A percentile compares a stretch with the other conserved stretches of the same genome.
These are phyloP conservation scores for Paraphoma sp. DNA, from an alignment of 2,329 filamentous ascomycete genomes.

Conservation along the genomic window DNA sequence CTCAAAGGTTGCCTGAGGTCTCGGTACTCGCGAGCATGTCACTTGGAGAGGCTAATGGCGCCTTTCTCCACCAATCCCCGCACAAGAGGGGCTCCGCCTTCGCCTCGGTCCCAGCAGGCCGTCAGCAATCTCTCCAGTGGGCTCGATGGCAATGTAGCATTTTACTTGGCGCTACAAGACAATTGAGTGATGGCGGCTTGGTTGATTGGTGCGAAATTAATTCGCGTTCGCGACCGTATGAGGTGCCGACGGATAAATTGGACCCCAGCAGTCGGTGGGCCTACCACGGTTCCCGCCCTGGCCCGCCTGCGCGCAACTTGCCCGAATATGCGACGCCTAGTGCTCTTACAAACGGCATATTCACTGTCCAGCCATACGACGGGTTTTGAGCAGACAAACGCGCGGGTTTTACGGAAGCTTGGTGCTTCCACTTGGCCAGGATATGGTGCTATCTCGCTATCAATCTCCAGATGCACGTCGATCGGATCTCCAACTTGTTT, in stretches of 20 bases:
- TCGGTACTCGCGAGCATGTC: neutral
- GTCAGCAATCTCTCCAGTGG: constrained; percentile 30
- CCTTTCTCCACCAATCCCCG: constrained; percentile 42
- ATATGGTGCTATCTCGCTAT: constrained; percentile 43
- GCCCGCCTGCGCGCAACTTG: constrained; percentile 32
- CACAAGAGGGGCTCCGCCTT: constrained; percentile 1
- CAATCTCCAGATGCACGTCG: constrained; percentile 39
- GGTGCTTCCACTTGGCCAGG: constrained; percentile 35
- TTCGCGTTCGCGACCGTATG: constrained; percentile 13
- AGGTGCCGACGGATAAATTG: constrained; percentile 40
- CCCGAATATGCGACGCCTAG: constrained; percentile 34
- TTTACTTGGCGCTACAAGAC: constrained; percentile 23
- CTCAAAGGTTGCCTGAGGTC: neutral
- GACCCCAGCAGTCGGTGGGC: constrained; percentile 30
- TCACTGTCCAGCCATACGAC: constrained; percentile 49
- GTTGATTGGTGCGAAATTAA: constrained; percentile 43
- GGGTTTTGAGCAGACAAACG: constrained; percentile 34
- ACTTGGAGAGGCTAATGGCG: neutral
- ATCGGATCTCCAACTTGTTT: constrained; percentile 36
- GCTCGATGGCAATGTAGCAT: constrained; percentile 11
- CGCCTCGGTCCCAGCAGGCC: constrained; percentile 16
- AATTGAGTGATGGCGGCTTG: constrained; percentile 13
- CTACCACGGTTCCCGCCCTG: constrained; percentile 25
- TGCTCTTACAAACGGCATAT: constrained; percentile 43
- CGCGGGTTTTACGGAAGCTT: constrained; percentile 44